Base-by-base conservation (phyloP, 2,329 filamentous ascomycete species). In the Mycosphaerella arachidis region DNA sequence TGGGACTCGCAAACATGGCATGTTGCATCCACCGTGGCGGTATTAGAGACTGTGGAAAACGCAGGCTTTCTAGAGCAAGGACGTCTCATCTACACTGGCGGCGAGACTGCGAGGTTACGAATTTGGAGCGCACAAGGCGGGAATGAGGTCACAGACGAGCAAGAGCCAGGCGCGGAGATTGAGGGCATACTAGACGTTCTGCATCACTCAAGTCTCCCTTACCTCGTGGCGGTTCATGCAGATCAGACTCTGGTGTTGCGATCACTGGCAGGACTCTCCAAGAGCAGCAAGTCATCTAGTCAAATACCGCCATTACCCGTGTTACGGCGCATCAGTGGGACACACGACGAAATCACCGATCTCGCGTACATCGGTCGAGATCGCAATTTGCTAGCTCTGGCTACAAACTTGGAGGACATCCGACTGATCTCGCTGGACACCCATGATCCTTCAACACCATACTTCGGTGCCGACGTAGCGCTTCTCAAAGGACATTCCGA, bases 271-370 rank as follows among this genome's bases (percentile, higher is more conserved):
- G 53, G 82, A 71, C 53, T 83, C 67, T 70, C 69, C 64, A 45
- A 59, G 9, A 27, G 60, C 5, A 57, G 40, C 12, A 53, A 53
- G 6, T 45, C 27, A 4, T 55, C 57, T 10, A 18, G 48, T 10
- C 64, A 63, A 27, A 67, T 68, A 27, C 56, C 66, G 12, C 77
- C 84, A n/a, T 74, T 88, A 27, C 79, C 82, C 9, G 70, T 87
- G 0, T 82, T 90, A 48, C 86, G 90, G 66, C 85, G 91, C 48
- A 95, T 99, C 66, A 96, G 93, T 4, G 95, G 94, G 56, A 97
- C 94, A 6, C 92, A 97, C 74, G 95, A 99, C 73, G 94, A 99
- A 74, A 92, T 99, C 55, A 97, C 99, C 67, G 95, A 99, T 72
- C 79, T 99, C 35, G 90, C 88, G 31, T 97, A 94, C 70, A 81